These are phyloP conservation scores for Sesbania bispinosa DNA, from an alignment of 306 rosid species.

Conservation along the genomic window DNA sequence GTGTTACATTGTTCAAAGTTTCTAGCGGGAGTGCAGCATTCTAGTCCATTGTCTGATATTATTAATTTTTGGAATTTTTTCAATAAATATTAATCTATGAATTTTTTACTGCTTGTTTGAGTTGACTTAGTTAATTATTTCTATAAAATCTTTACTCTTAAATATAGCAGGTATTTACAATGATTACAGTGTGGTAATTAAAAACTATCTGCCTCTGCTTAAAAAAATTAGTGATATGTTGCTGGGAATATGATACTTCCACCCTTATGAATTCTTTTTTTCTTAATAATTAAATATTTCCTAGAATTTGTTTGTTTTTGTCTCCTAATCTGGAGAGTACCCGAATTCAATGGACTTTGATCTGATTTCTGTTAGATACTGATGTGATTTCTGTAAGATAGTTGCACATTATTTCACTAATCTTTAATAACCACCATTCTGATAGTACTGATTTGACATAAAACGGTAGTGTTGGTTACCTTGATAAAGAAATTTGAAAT, in stretches of 20 bases:
- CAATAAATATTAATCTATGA: not conserved
- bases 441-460: not conserved
- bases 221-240: not conserved
- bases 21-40: conserved; percentile 18
- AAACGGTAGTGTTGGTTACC: not conserved
- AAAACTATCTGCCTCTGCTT: not conserved
- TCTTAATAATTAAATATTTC: not conserved
- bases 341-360: not conserved
- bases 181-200: not conserved
- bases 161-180: not conserved
- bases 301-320: not conserved
- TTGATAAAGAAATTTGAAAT: not conserved
- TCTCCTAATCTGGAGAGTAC: conserved; percentile 4
- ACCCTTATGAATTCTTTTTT: not conserved
- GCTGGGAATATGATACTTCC: not conserved
- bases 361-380: conserved; percentile 11
- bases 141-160: not conserved
- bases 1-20: conserved; percentile 20
- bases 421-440: not conserved
- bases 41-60: conserved; percentile 1
- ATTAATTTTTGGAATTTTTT: not conserved
- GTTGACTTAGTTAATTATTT: not conserved
- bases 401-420: not conserved
- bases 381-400: conserved; percentile 9
- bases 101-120: not conserved